Evolutionary conservation across 2,329 filamentous ascomycete species (phyloP), one percentile per base, ranked within the genome.

Genomic region (Alternaria conjuncta): DNA sequence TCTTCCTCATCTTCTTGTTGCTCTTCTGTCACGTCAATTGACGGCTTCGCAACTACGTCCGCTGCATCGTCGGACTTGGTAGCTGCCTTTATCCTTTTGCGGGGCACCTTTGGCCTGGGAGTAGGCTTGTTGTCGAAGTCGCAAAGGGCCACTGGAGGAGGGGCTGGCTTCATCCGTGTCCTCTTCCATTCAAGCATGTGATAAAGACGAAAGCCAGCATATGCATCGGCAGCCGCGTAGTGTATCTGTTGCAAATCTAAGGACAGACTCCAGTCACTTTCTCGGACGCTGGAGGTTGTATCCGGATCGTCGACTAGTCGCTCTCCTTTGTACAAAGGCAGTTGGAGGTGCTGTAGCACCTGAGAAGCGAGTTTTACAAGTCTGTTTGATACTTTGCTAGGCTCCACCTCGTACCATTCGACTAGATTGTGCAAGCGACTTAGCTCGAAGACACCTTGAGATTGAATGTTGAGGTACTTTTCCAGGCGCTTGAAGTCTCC

Each of bases 361-460:
- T 96, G 92, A 2, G 79, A 84, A 4, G 91, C 88, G 53, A 97
- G 81, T 3, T 86, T 82, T 6, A 95, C 89, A 88, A 63, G 92
- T 56, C 76, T 84, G 76, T 75, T 72, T 20, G 64, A 70, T 44
- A 88, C 81, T n/a, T 84, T 83, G 60, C 82, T 80, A 0, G 86
- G 88, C 72, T 89, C 89, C 64, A 88, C 93, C 8, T 60, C 61
- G 46, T 67, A 66, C 57, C 66, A 71, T 46, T 79, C 68, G 66
- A 97, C 88, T n/a, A 96, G 82, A 71, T 89, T 94, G 79, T 94
- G 90, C 28, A 97, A 81, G 74, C 97, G 91, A 77, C 92, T 95
- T 5, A 97, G 85, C 79, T 97, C 94, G 66, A 96, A 88, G 9
- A 93, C 82, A 1, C 92, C 92, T 46, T 82, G 85, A 6, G 89